Conservation (phyloP, 306 rosid species). For the Vigna unguiculata region DNA sequence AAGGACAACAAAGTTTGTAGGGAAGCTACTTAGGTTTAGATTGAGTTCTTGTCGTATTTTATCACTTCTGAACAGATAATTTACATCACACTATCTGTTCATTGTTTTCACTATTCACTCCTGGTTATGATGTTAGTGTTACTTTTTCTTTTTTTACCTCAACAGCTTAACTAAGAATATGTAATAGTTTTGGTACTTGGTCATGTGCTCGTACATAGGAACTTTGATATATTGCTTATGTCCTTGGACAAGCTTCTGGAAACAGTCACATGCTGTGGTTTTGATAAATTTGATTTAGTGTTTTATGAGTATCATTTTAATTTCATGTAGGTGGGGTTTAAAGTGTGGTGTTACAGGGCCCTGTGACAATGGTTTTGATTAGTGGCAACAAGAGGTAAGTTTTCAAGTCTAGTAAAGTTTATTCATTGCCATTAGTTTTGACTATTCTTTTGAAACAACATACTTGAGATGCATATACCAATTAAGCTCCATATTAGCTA, state of each 20-base stretch:
- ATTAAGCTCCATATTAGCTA: too few relatives aligned
- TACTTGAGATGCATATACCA: too few relatives aligned
- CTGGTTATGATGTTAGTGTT: slow-evolving; percentile 1
- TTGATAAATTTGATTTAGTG: neutral
- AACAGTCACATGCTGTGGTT: neutral
- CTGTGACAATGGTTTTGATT: slow-evolving; percentile 54
- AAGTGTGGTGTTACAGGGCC: slow-evolving; percentile 19
- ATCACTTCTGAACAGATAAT: slow-evolving; percentile 1
- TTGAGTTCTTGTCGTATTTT: neutral
- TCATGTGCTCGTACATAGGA: neutral
- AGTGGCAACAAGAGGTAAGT: slow-evolving; percentile 56
- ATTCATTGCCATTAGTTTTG: slow-evolving; percentile 28
- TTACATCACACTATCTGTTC: neutral
- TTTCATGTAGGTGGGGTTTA: slow-evolving; percentile 46
- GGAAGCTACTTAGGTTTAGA: neutral
- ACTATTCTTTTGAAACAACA: neutral
- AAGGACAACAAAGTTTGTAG: neutral
- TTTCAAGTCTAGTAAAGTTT: neutral
- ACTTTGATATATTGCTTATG: neutral
- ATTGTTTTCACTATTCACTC: neutral
- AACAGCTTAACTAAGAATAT: slow-evolving; percentile 7
- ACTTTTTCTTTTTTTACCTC: slow-evolving; percentile 1
- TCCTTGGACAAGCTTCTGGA: slow-evolving; percentile 13
- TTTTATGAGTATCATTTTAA: slow-evolving; percentile 11
- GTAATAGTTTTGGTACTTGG: neutral